A percentile compares a stretch with the other conserved stretches of the same genome.
These are phyloP conservation scores for Fusarium tanahbumbuense DNA, from an alignment of 2,329 filamentous ascomycete species.

Conservation along the genomic window DNA sequence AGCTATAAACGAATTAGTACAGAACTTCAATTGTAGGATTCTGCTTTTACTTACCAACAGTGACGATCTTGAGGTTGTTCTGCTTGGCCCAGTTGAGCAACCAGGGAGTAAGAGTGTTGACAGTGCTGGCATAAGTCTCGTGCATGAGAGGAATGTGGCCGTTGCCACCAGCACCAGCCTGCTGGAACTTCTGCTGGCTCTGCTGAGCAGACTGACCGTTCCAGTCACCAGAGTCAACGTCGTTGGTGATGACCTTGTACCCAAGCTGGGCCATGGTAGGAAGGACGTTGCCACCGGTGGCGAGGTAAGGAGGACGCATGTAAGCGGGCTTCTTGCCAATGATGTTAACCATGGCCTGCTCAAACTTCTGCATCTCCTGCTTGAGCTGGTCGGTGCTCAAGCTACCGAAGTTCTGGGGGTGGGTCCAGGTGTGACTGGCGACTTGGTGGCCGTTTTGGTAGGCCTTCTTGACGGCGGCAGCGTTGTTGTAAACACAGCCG, in stretches of 20 bases:
- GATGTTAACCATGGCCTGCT: conserved; percentile 63
- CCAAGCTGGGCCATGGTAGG: conserved; percentile 58
- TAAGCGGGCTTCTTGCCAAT: conserved; percentile 62
- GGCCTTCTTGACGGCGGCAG: conserved; percentile 64
- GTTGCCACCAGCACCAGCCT: conserved; percentile 56
- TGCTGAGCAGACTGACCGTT: conserved; percentile 62
- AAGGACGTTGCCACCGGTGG: conserved; percentile 58
- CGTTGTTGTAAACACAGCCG: conserved; percentile 63
- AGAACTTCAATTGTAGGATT: accelerated
- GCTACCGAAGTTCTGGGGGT: conserved; percentile 57
- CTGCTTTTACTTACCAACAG: conserved; percentile 57
- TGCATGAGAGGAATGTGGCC: conserved; percentile 69
- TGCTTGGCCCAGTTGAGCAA: conserved; percentile 63
- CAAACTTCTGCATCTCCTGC: conserved; percentile 62
- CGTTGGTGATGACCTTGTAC: conserved; percentile 71
- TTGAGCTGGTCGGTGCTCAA: conserved; percentile 55
- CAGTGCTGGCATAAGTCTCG: conserved; percentile 64
- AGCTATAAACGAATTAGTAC: conserved; percentile 7
- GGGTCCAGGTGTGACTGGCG: conserved; percentile 66
- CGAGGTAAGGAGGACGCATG: conserved; percentile 63
- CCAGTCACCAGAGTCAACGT: conserved; percentile 72
- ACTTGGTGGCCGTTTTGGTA: conserved; percentile 64
- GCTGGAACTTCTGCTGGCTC: conserved; percentile 64
- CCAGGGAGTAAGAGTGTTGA: conserved; percentile 61
- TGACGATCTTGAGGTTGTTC: conserved; percentile 61